Evolutionary conservation across 345 rosid genomes (phyloP).

Genomic region (Crucihimalaya himalaica): DNA sequence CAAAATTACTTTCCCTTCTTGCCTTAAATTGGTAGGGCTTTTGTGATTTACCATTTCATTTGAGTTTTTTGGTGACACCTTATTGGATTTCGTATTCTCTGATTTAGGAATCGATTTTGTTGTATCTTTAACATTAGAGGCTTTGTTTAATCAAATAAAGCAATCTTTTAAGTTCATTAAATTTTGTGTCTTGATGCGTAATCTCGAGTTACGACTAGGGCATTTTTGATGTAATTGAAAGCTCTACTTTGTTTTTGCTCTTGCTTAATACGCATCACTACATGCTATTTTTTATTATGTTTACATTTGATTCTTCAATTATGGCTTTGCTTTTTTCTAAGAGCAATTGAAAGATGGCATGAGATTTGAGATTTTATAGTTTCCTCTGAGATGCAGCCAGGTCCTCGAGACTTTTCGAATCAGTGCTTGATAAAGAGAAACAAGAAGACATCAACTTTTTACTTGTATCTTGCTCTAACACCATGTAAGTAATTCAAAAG

Average conservation of each 20-base stretch:
- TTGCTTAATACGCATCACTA: not conserved
- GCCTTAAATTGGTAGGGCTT: slow-evolving; percentile 68
- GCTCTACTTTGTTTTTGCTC: not conserved
- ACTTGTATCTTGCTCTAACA: slow-evolving; percentile 65
- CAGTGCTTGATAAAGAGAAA: slow-evolving; percentile 78
- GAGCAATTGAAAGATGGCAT: not conserved
- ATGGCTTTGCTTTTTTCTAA: not conserved
- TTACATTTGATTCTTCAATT: not conserved
- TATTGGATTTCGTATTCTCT: not conserved
- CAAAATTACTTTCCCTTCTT: slow-evolving; percentile 88
- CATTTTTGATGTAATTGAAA: not conserved
- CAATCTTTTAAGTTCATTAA: not conserved
- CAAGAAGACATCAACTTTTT: slow-evolving; percentile 75
- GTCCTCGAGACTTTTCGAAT: slow-evolving; percentile 66
- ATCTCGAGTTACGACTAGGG: no score
- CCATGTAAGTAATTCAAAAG: slow-evolving; percentile 61
- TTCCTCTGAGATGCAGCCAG: slow-evolving; percentile 57
- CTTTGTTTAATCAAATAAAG: not conserved
- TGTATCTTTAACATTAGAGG: not conserved
- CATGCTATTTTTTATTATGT: not conserved
- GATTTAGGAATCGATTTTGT: not conserved
- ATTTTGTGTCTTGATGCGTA: no score
- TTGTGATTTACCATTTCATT: not conserved
- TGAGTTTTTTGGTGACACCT: not conserved
- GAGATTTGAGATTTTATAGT: slow-evolving; percentile 16